A percentile compares a stretch with the other conserved stretches of the same genome.
Conservation (phyloP, 164 flowering plant genomes). For the Magnolia sinica region DNA sequence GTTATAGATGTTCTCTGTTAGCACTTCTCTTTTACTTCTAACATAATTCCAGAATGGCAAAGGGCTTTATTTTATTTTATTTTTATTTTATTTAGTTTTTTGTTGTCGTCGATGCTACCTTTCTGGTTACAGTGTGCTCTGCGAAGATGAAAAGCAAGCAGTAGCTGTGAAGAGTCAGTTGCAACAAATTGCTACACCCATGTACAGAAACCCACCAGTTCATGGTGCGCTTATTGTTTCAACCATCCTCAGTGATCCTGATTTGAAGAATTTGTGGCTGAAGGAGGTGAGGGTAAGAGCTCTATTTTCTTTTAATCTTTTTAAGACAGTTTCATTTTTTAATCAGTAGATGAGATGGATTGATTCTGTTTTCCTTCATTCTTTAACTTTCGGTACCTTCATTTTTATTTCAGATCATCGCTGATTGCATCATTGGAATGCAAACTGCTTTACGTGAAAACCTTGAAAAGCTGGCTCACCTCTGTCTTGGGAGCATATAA, state of each 20-base stretch:
- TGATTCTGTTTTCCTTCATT: too few species aligned
- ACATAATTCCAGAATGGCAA: background rate
- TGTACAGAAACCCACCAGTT: constrained; percentile 95
- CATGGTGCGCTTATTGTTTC: constrained; percentile 90
- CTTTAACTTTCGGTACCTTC: too few species aligned
- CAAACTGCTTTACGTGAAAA: constrained; percentile 38
- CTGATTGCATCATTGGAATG: too few species aligned
- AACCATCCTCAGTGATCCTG: constrained; percentile 69
- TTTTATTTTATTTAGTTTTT: background rate
- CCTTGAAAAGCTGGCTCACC: constrained; percentile 78
- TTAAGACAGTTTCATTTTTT: background rate
- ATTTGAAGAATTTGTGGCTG: constrained; percentile 77
- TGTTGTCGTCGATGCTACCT: background rate
- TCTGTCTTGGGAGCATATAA: constrained; percentile 89
- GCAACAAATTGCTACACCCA: constrained; percentile 92
- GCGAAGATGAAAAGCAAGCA: constrained; percentile 87
- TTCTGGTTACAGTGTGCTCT: constrained; percentile 55
- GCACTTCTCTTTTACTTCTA: background rate
- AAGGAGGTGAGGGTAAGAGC: constrained; percentile 79
- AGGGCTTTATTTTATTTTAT: background rate
- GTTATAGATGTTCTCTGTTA: background rate
- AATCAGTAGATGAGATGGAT: too few species aligned
- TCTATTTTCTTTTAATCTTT: background rate
- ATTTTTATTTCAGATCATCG: too few species aligned
- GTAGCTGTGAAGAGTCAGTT: constrained; percentile 85